These are phyloP conservation scores for Fusarium clavum DNA, from an alignment of 2,329 filamentous ascomycete genomes.

Conservation along the genomic window DNA sequence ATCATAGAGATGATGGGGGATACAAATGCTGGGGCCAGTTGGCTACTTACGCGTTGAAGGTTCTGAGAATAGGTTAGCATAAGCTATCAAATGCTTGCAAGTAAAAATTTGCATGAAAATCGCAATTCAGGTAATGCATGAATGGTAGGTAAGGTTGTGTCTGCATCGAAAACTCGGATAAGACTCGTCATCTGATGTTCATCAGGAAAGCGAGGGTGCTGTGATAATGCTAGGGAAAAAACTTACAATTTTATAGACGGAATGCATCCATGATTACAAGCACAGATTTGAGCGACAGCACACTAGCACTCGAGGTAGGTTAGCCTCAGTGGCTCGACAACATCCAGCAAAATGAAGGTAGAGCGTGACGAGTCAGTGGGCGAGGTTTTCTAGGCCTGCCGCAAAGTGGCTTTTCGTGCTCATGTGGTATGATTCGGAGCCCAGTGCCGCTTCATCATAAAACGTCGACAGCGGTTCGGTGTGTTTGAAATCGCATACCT, in stretches of 20 bases:
- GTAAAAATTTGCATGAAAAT: constrained; percentile 8
- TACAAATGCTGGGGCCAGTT: constrained; percentile 18
- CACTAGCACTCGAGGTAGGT: constrained; percentile 37
- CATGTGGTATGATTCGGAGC: constrained; percentile 81
- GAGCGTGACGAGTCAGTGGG: constrained; percentile 77
- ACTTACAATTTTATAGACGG: constrained; percentile 23
- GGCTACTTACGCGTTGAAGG: constrained; percentile 43
- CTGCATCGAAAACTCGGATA: constrained; percentile 79
- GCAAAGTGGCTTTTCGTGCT: constrained; percentile 88
- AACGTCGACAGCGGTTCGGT: constrained; percentile 43
- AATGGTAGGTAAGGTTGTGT: constrained; percentile 75
- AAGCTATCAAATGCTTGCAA: constrained; percentile 18
- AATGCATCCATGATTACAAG: background rate
- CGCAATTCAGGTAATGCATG: constrained; percentile 69
- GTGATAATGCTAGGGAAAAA: background rate
- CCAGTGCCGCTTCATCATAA: constrained; percentile 96
- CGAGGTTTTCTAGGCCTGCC: constrained; percentile 99
- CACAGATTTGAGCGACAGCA: background rate
- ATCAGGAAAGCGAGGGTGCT: constrained; percentile 52
- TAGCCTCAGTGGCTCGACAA: constrained; percentile 34
- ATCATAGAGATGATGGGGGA: constrained; percentile 68
- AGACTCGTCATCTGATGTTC: constrained; percentile 79
- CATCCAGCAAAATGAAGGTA: constrained; percentile 16
- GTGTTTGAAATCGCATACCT: constrained; percentile 49
- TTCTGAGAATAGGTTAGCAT: constrained; percentile 39